Evolutionary conservation across 2,329 filamentous ascomycete genomes (phyloP).

Genomic region (Botrytis porri): DNA sequence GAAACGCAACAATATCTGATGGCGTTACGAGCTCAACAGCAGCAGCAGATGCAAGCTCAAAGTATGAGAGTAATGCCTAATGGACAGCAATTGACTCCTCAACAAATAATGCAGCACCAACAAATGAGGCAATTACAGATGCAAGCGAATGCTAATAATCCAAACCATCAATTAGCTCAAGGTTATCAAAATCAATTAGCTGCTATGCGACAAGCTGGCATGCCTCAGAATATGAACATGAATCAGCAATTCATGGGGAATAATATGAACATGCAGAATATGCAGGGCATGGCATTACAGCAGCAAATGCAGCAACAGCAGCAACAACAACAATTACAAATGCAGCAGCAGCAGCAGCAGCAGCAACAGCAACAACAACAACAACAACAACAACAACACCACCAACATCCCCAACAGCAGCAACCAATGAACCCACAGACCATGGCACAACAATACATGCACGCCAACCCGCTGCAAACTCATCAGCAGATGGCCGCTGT

Average conservation of each 20-base stretch:
- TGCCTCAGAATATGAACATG: conserved; percentile 15
- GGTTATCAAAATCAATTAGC: conserved; percentile 14
- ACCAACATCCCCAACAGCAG: conserved; percentile 6
- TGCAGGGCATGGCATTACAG: conserved; percentile 8
- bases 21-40: conserved; percentile 30
- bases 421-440: conserved; percentile 1
- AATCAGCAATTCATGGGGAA: conserved; percentile 19
- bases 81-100: conserved; percentile 16
- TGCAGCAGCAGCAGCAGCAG: neutral
- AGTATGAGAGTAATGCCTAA: conserved; percentile 11
- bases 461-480: neutral
- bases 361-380: conserved; percentile 9
- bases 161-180: conserved; percentile 10
- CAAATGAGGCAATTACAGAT: conserved; percentile 17
- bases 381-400: neutral
- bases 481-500: neutral
- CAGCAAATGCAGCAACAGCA: conserved; percentile 9
- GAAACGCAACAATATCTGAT: conserved; percentile 32
- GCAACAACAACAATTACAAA: neutral
- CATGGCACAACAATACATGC: conserved; percentile 6
- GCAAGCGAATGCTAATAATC: conserved; percentile 14
- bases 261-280: conserved; percentile 16
- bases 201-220: conserved; percentile 14
- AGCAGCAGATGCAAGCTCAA: conserved; percentile 18
- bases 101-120: conserved; percentile 17